Percentiles rank a stretch among this genome's conserved stretches.
These are phyloP conservation scores for Saturnispora saitoi DNA, from an alignment of 805 yeast genomes.

Conservation along the genomic window DNA sequence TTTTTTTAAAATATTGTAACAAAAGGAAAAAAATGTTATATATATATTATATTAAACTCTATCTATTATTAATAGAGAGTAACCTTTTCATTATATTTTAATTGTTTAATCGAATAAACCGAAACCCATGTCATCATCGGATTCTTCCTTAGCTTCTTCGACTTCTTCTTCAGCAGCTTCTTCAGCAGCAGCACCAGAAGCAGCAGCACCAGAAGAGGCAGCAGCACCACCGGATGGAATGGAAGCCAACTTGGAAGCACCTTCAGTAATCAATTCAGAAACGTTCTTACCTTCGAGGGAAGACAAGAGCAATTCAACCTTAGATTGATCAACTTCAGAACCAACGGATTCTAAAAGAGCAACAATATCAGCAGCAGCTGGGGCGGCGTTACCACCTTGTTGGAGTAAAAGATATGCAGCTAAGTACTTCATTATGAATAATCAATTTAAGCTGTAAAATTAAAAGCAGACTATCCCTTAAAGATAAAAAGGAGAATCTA, in stretches of 20 bases:
- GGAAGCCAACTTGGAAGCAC: constrained; percentile 92
- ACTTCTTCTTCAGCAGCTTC: constrained; percentile 67
- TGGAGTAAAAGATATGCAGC: constrained; percentile 98
- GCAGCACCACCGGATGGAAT: constrained; percentile 98
- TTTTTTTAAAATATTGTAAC: too few species aligned
- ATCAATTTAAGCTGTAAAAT: constrained; percentile 59
- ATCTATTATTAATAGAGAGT: not conserved
- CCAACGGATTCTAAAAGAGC: constrained; percentile 89
- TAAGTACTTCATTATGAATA: constrained; percentile 88
- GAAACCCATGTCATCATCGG: constrained; percentile 72
- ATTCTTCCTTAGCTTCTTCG: constrained; percentile 49
- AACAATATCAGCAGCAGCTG: constrained; percentile 88
- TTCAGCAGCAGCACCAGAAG: constrained; percentile 65
- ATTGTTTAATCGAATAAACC: constrained; percentile 31
- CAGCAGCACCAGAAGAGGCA: constrained; percentile 63
- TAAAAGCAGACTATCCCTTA: constrained; percentile 76
- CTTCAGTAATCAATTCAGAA: constrained; percentile 86
- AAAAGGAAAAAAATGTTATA: not conserved
- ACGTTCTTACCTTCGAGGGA: constrained; percentile 92
- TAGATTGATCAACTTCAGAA: constrained; percentile 87
- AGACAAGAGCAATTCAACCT: constrained; percentile 68
- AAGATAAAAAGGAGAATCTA: constrained; percentile 9
- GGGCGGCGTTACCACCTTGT: constrained; percentile 93
- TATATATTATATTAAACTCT: not conserved
- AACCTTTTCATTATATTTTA: not conserved